Conservation (phyloP, 1,284 basidiomycete genomes). For the Ustilago lituana region DNA sequence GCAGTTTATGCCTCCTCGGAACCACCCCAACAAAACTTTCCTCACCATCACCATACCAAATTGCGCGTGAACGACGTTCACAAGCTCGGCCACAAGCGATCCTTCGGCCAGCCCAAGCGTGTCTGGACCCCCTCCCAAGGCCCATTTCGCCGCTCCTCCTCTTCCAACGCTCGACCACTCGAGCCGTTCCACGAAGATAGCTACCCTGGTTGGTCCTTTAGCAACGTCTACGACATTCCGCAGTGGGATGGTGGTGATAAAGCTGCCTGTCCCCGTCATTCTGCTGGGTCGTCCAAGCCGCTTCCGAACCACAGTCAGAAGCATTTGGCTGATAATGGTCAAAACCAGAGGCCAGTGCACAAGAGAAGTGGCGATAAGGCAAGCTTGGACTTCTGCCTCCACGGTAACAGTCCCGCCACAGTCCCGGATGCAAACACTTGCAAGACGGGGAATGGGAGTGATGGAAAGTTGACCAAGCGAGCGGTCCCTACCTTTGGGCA, state of each 20-base stretch:
- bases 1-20: not conserved
- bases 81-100: not conserved
- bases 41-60: not conserved
- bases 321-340: too few relatives aligned
- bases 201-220: conserved; percentile 17
- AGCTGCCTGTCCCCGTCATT: conserved; percentile 7
- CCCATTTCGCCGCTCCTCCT: conserved; percentile 8
- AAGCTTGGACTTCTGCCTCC: conserved; percentile 11
- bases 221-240: conserved; percentile 18
- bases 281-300: too few relatives aligned
- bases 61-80: too few relatives aligned
- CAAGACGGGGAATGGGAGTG: not conserved
- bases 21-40: conserved; percentile 1
- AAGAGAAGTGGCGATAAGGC: too few relatives aligned
- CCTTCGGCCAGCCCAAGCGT: conserved; percentile 15
- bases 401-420: conserved; percentile 13
- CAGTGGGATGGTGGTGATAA: conserved; percentile 30
- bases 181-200: conserved; percentile 21
- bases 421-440: conserved; percentile 5
- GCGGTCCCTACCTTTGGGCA: not conserved
- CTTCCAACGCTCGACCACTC: not conserved
- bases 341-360: too few relatives aligned
- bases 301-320: too few relatives aligned
- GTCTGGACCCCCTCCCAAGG: conserved; percentile 31
- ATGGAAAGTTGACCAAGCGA: not conserved